Evolutionary conservation across 768 basidiomycete genomes (phyloP).

Genomic region (Termitomyces bulborhizus): DNA sequence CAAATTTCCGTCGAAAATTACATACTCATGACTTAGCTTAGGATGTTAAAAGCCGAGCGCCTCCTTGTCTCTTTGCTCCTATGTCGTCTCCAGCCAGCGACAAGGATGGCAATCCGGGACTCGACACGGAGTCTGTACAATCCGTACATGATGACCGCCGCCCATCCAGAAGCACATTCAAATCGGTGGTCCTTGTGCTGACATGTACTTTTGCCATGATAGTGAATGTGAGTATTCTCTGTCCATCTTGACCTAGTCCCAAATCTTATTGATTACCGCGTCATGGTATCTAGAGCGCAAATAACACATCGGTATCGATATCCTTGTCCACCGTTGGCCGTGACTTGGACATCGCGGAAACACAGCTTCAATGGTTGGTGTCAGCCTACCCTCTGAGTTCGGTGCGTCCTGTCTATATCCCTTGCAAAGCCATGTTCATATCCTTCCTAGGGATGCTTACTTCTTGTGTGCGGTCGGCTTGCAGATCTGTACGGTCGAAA

Average conservation of each 20-base stretch:
- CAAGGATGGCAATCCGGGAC: constrained; percentile 4
- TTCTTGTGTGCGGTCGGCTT: constrained; percentile 71
- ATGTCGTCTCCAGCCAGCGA: constrained; percentile 9
- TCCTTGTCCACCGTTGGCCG: constrained; percentile 46
- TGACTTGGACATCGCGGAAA: constrained; percentile 41
- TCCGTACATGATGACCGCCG: not conserved
- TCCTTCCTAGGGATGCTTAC: constrained; percentile 57
- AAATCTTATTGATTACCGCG: not conserved
- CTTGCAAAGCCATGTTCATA: not conserved
- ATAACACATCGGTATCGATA: constrained; percentile 43
- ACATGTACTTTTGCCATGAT: constrained; percentile 23
- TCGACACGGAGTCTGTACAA: constrained; percentile 1
- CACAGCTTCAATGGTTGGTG: constrained; percentile 58
- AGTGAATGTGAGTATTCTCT: constrained; percentile 15
- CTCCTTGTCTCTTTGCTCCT: not conserved
- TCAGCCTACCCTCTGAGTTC: constrained; percentile 66
- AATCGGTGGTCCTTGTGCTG: constrained; percentile 17
- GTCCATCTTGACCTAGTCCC: not conserved
- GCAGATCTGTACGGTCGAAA: constrained; percentile 80
- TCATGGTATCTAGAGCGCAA: constrained; percentile 25
- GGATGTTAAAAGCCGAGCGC: not conserved
- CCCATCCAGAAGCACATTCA: constrained; percentile 14
- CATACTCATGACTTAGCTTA: not conserved
- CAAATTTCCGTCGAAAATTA: not conserved
- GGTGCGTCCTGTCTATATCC: constrained; percentile 23